phyloP scores from a whole-genome alignment of 1,284 basidiomycete genomes.

The Moniliophthora roreri region DNA sequence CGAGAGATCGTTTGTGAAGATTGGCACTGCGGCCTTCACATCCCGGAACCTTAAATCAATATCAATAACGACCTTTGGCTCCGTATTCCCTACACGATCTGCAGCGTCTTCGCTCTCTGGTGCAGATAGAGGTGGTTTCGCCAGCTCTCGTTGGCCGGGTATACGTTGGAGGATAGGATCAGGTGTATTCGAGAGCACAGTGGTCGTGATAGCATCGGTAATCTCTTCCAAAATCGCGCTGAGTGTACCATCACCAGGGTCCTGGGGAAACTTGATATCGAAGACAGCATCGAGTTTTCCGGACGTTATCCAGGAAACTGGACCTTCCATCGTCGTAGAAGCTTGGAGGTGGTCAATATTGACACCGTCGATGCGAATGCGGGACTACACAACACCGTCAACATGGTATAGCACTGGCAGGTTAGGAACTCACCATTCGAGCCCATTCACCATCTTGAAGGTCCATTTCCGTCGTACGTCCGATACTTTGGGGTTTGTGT shows the following conservation, averaged over 20 bases:
- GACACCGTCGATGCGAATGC: conserved; percentile 95
- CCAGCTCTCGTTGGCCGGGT: conserved; percentile 86
- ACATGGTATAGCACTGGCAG: not conserved
- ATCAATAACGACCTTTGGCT: conserved; percentile 75
- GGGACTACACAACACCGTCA: conserved; percentile 55
- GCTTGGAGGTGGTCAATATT: conserved; percentile 96
- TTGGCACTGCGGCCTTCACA: conserved; percentile 92
- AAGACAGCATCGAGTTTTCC: conserved; percentile 97
- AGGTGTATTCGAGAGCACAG: conserved; percentile 29
- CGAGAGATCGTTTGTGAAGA: conserved; percentile 85
- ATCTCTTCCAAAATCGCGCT: conserved; percentile 91
- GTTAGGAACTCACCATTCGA: conserved; percentile 69
- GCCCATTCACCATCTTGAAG: conserved; percentile 81
- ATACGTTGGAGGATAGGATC: conserved; percentile 63
- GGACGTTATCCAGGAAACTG: conserved; percentile 95
- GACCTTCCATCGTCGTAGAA: conserved; percentile 80
- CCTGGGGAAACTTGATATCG: conserved; percentile 95
- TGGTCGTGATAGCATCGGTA: conserved; percentile 80
- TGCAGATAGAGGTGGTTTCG: conserved; percentile 82
- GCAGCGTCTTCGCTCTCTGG: conserved; percentile 47
- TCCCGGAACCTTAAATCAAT: conserved; percentile 96
- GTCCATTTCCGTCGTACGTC: conserved; percentile 84
- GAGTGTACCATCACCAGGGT: conserved; percentile 76
- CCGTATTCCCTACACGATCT: conserved; percentile 35
- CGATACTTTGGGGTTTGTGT: conserved; percentile 96